Percentiles rank a stretch among this genome's conserved stretches.
Conservation (phyloP, 1,139 yeast species). For the Kluyveromyces sp. region DNA sequence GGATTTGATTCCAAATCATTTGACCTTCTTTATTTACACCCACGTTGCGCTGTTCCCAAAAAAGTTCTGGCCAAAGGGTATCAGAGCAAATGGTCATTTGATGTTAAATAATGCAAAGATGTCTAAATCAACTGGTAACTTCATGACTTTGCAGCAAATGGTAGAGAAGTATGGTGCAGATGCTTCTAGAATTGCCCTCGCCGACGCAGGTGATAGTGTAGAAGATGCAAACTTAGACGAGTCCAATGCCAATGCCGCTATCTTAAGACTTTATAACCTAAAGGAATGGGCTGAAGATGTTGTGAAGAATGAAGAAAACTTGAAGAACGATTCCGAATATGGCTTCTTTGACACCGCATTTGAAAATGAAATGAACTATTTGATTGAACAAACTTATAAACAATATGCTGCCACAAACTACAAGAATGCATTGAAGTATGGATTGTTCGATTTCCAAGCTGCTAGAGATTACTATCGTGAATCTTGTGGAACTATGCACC, state of each 20-base stretch:
- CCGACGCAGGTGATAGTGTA: slow-evolving; percentile 96
- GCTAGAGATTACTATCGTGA: slow-evolving; percentile 97
- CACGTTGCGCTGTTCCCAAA: slow-evolving; percentile 92
- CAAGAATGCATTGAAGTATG: slow-evolving; percentile 83
- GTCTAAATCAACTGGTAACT: slow-evolving; percentile 97
- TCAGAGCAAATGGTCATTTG: slow-evolving; percentile 93
- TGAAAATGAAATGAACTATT: slow-evolving; percentile 85
- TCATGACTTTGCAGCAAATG: slow-evolving; percentile 80
- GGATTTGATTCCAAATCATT: slow-evolving; percentile 94
- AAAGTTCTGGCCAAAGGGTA: slow-evolving; percentile 87
- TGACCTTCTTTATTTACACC: slow-evolving; percentile 88
- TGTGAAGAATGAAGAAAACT: slow-evolving; percentile 41
- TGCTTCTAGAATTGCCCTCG: slow-evolving; percentile 93
- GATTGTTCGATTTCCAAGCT: slow-evolving; percentile 88
- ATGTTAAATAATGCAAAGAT: slow-evolving; percentile 92
- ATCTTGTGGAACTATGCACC: slow-evolving; percentile 65
- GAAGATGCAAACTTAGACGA: slow-evolving; percentile 99
- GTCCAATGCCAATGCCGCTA: slow-evolving; percentile 93
- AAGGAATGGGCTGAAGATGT: slow-evolving; percentile 93
- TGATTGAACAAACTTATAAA: slow-evolving; percentile 64
- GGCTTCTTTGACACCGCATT: slow-evolving; percentile 82
- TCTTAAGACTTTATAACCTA: slow-evolving; percentile 81
- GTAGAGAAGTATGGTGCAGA: slow-evolving; percentile 93
- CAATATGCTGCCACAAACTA: slow-evolving; percentile 68
- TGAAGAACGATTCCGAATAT: slow-evolving; percentile 61